These are phyloP conservation scores for Geotrichum klebahnii DNA, from an alignment of 1,139 yeast genomes.

Conservation along the genomic window DNA sequence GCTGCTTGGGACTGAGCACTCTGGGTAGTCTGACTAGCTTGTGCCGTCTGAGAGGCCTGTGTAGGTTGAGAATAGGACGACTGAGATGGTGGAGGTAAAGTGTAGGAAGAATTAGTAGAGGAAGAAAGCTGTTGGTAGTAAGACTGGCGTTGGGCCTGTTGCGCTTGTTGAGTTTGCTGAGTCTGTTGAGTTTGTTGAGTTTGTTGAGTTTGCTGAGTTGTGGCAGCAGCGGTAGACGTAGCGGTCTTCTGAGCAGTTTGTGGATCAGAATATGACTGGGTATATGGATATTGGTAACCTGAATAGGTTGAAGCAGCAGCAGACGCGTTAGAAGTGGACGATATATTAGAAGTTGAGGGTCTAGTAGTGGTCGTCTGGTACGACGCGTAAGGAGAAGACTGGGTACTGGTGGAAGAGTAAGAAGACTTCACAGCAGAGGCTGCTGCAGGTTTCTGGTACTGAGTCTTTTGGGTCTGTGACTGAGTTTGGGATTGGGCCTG, in stretches of 20 bases:
- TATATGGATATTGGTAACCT: not conserved
- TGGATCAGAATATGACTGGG: not conserved
- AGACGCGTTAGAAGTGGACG: slow-evolving; percentile 3
- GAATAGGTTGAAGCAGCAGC: slow-evolving; percentile 3
- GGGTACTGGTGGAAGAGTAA: not conserved
- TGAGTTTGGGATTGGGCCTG: slow-evolving; percentile 3
- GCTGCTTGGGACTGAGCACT: not conserved
- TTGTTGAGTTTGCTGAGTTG: not conserved
- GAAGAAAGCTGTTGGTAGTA: slow-evolving; percentile 7
- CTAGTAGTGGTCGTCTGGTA: not conserved
- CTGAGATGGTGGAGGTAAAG: slow-evolving; percentile 17
- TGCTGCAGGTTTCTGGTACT: slow-evolving; percentile 5
- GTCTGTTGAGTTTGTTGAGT: not conserved
- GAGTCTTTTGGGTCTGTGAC: slow-evolving; percentile 11
- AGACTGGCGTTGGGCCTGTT: slow-evolving; percentile 12
- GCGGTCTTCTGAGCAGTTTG: not conserved
- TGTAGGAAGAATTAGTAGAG: slow-evolving; percentile 8
- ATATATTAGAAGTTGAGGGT: slow-evolving; percentile 1
- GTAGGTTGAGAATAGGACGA: slow-evolving; percentile 1
- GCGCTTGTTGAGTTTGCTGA: not conserved
- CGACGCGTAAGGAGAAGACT: slow-evolving; percentile 1
- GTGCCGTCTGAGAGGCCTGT: not conserved
- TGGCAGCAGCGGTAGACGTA: not conserved
- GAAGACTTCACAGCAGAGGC: not conserved
- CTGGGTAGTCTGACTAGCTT: not conserved